Base-by-base conservation (phyloP, 2,329 filamentous ascomycete genomes). In the Aureobasidium uvarum region DNA sequence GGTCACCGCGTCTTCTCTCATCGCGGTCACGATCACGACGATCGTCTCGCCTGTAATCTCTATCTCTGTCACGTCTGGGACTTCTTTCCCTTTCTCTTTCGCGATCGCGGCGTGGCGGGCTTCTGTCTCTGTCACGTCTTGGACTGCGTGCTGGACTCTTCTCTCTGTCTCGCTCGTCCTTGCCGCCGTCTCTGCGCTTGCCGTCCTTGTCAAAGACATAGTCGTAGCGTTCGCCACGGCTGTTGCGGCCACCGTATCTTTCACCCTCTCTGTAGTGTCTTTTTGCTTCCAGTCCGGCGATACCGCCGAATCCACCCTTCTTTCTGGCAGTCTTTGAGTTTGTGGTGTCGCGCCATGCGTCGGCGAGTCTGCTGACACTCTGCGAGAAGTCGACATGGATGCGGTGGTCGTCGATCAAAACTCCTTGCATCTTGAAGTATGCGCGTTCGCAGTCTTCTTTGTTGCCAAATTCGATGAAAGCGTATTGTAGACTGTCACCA, bases 301-400 rank as follows among this genome's bases (percentile, higher is more conserved):
- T 91, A 66, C 95, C 95, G 69, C 95, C 95, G 81, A 96, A 99
- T 7, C 95, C 95, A 62, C 91, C 92, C 38, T 82, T 82, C 76
- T 76, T 84, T 71, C 77, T 81, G 79, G 80, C 79, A 54, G 94
- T 85, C 79, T 96, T 97, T 46, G 84, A 85, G 73, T 96, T 96
- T 23, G 93, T 92, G 48, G 89, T 88, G 67, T 86, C 89, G 68
- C 95, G 85, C 95, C 95, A 99, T 18, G 88, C 88, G 68, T 96
- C 91, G 52, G 92, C 95, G 8, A 99, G 80, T 74, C 92, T 94
- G 68, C 85, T 87, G 13, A 89, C 95, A 74, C 92, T 96, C 79
- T 99, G 95, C 13, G 93, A 97, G 77, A 99, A 99, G 78, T 99
- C 95, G 65, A 99, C 95, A 74, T 99, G 95, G 69, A 99, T 99